phyloP scores from a whole-genome alignment of 2,329 filamentous ascomycete genomes.

The Xylariaceae sp. region DNA sequence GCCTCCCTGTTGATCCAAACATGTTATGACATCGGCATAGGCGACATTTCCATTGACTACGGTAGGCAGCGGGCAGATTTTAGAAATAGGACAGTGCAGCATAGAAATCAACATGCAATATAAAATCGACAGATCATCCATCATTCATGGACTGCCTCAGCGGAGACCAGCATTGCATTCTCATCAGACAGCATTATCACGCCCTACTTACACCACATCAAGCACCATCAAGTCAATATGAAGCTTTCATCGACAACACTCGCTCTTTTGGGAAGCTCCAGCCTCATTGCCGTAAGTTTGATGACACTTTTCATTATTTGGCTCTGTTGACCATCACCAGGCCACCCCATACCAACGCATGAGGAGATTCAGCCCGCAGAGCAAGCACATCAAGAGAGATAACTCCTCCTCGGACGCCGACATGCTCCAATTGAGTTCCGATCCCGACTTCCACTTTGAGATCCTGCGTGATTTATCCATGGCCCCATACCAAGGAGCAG shows the following conservation, averaged over 20 bases:
- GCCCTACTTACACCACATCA: too few species aligned
- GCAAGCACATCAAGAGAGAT: slow-evolving; percentile 5
- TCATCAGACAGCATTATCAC: too few species aligned
- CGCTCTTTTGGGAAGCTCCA: not conserved
- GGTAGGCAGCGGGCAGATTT: too few species aligned
- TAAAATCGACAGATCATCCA: too few species aligned
- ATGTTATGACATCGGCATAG: too few species aligned
- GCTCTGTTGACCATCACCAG: too few species aligned
- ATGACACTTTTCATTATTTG: not conserved
- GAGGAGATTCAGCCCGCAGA: not conserved
- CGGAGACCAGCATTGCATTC: too few species aligned
- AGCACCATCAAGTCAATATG: not conserved
- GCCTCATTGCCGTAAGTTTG: not conserved
- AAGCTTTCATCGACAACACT: not conserved
- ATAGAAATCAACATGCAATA: too few species aligned
- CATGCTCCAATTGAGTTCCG: slow-evolving; percentile 20
- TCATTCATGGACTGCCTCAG: too few species aligned
- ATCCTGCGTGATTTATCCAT: slow-evolving; percentile 17
- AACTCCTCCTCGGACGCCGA: slow-evolving; percentile 6
- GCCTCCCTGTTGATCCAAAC: too few species aligned
- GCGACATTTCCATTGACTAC: too few species aligned
- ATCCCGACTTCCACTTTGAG: slow-evolving; percentile 22
- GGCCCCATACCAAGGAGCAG: slow-evolving; percentile 20
- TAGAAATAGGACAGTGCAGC: too few species aligned
- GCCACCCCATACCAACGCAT: slow-evolving; percentile 1